Evolutionary conservation across 2,329 filamentous ascomycete genomes (phyloP).

Genomic region (Aspergillus novoparasiticus): DNA sequence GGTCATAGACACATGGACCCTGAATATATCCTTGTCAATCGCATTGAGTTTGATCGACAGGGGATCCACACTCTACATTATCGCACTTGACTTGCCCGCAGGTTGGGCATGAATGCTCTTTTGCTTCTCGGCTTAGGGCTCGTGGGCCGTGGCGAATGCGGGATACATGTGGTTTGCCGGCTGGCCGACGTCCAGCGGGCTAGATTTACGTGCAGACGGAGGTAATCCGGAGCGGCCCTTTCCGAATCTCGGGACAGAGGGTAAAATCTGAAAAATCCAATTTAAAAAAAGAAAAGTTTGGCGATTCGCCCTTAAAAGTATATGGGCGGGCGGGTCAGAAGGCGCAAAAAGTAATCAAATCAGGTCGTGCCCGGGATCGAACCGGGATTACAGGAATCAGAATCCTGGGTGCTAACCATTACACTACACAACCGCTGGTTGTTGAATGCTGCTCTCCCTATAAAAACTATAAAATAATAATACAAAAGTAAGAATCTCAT

Average conservation of each 20-base stretch:
- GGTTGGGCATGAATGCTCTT: neutral
- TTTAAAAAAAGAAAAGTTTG: no score
- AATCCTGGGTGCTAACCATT: constrained; percentile 4
- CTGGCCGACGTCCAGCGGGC: neutral
- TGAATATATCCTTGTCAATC: neutral
- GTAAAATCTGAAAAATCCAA: no score
- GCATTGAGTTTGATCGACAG: neutral
- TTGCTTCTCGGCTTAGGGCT: neutral
- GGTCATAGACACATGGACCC: neutral
- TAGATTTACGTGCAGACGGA: neutral
- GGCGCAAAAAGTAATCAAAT: neutral
- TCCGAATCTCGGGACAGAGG: neutral
- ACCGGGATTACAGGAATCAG: constrained; percentile 5
- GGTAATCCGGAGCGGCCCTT: neutral
- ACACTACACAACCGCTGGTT: constrained; percentile 3
- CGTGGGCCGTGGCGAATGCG: neutral
- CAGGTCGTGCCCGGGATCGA: constrained; percentile 5
- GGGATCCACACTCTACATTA: neutral
- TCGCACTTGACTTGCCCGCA: neutral
- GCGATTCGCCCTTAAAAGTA: no score
- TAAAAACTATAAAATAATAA: no score
- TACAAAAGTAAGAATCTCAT: no score
- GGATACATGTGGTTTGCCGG: neutral
- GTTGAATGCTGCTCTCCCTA: neutral
- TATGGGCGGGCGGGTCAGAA: neutral